Conservation (phyloP, 1,284 basidiomycete genomes). For the Quambalaria eucalypti region DNA sequence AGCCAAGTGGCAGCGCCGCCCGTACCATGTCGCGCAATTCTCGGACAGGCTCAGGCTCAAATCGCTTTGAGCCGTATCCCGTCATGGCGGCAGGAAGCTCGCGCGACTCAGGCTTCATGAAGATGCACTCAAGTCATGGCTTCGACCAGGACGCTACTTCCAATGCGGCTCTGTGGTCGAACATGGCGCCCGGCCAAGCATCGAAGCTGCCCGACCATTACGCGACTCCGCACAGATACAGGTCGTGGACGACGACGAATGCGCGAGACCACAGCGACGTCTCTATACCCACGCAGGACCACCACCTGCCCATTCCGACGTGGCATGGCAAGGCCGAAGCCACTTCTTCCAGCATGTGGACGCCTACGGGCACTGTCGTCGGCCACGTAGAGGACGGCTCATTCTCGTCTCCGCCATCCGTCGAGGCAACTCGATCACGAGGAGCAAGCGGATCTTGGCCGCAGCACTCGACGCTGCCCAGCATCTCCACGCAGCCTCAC, state of each 20-base stretch:
- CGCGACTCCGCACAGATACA: too few relatives aligned
- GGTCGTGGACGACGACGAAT: too few relatives aligned
- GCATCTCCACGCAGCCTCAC: not conserved
- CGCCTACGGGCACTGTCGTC: not conserved
- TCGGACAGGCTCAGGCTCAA: not conserved
- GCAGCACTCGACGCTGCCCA: too few relatives aligned
- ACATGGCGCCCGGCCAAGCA: too few relatives aligned
- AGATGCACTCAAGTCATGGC: too few relatives aligned
- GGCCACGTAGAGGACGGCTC: not conserved
- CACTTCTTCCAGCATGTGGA: not conserved
- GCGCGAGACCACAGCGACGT: not conserved
- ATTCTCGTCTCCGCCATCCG: not conserved
- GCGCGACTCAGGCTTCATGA: too few relatives aligned
- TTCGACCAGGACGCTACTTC: too few relatives aligned
- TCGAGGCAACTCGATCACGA: not conserved
- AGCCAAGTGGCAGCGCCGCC: not conserved
- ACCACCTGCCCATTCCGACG: too few relatives aligned
- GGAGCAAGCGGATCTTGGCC: not conserved
- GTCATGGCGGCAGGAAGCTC: not conserved
- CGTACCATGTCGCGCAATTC: not conserved
- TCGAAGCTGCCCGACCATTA: too few relatives aligned
- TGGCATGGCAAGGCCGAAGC: too few relatives aligned
- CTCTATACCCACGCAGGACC: not conserved
- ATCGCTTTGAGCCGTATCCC: not conserved
- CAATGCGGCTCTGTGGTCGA: too few relatives aligned